phyloP scores from a whole-genome alignment of 495 filamentous ascomycete genomes.

The Aspergillus coremiiformis region DNA sequence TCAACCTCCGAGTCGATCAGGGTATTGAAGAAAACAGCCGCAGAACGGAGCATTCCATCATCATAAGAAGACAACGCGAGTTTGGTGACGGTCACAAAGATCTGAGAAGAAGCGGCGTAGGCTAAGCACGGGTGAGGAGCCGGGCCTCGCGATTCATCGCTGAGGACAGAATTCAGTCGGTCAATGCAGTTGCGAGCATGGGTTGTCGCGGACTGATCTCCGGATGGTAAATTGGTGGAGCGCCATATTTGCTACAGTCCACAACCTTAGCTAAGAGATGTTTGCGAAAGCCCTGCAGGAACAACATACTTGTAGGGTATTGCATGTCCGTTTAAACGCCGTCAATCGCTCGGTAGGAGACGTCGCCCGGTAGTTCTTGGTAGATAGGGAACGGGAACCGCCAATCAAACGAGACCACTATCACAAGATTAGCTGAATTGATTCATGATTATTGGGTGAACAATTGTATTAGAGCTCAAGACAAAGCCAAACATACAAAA shows the following conservation, averaged over 20 bases:
- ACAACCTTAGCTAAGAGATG: constrained; percentile 8
- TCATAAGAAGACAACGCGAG: constrained; percentile 73
- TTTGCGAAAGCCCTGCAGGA: neutral
- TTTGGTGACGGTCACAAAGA: constrained; percentile 80
- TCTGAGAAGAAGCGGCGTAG: constrained; percentile 73
- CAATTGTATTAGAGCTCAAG: neutral
- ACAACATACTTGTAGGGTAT: constrained; percentile 64
- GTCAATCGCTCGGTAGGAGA: constrained; percentile 80
- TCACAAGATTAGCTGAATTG: constrained; percentile 14
- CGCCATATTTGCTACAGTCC: constrained; percentile 70
- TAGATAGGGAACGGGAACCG: constrained; percentile 60
- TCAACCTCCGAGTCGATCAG: constrained; percentile 95
- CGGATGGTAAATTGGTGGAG: constrained; percentile 45
- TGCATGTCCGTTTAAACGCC: constrained; percentile 83
- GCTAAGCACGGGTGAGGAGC: constrained; percentile 82
- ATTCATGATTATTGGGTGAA: neutral
- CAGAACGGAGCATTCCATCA: constrained; percentile 70
- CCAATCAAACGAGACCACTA: constrained; percentile 89
- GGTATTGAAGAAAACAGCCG: constrained; percentile 77
- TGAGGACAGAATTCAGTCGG: constrained; percentile 68
- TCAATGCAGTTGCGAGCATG: constrained; percentile 51
- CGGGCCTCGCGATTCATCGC: constrained; percentile 80
- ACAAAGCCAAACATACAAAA: constrained; percentile 22
- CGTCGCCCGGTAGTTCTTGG: constrained; percentile 54
- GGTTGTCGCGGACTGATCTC: constrained; percentile 42